Conservation (phyloP, 257 asterid genomes). For the Fraxinus pennsylvanica region DNA sequence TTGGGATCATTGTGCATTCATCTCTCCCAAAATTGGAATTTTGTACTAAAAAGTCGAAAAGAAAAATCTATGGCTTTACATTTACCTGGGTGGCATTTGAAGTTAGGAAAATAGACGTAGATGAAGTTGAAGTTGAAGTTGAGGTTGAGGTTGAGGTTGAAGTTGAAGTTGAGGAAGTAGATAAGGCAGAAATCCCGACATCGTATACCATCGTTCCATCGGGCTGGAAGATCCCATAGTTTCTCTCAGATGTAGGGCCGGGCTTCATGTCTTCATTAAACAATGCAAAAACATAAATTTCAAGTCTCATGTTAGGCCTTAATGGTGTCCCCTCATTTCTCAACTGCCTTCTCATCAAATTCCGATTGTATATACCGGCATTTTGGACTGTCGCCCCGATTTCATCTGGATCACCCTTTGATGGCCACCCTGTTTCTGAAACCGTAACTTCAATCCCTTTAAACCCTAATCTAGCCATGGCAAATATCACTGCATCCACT, state of each 20-base stretch:
- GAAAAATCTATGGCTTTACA: background rate
- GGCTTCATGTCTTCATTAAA: constrained; percentile 83
- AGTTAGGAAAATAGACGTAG: constrained; percentile 40
- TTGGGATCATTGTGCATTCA: background rate
- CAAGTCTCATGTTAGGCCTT: constrained; percentile 60
- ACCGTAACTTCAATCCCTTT: constrained; percentile 59
- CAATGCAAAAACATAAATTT: constrained; percentile 75
- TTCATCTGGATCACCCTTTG: constrained; percentile 64
- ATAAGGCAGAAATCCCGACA: constrained; percentile 41
- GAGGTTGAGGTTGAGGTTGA: constrained; percentile 32
- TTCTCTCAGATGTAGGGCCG: constrained; percentile 76
- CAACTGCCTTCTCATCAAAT: constrained; percentile 60
- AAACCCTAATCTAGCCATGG: constrained; percentile 68
- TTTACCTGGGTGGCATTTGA: constrained; percentile 62
- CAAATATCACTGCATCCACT: constrained; percentile 69
- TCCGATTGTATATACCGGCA: constrained; percentile 69
- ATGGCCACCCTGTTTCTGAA: constrained; percentile 95
- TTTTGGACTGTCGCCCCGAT: constrained; percentile 62
- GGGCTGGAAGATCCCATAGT: constrained; percentile 66
- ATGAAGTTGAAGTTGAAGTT: constrained; percentile 31
- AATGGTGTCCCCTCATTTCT: constrained; percentile 70
- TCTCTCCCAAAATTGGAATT: background rate
- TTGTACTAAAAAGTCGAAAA: background rate
- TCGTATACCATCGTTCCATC: constrained; percentile 73
- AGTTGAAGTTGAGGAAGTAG: constrained; percentile 26